Evolutionary conservation across 768 basidiomycete genomes (phyloP).

Genomic region (Collybia nuda): DNA sequence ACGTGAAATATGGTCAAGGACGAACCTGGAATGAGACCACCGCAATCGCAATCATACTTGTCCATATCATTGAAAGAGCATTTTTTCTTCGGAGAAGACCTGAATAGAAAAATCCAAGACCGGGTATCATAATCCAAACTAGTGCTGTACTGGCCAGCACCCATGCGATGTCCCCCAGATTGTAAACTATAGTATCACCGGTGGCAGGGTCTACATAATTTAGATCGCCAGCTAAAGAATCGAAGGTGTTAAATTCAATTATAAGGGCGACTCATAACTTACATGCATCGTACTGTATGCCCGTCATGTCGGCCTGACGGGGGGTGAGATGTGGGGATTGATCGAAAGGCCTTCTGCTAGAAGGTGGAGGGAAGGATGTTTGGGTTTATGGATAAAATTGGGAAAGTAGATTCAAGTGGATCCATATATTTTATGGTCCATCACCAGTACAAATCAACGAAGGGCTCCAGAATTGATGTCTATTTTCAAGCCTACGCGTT

Average conservation of each 20-base stretch:
- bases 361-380: neutral
- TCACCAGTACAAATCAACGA: neutral
- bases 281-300: slow-evolving; percentile 29
- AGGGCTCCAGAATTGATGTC: too few relatives aligned
- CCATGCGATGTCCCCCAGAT: slow-evolving; percentile 51
- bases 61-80: slow-evolving; percentile 83
- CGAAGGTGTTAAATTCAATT: too few relatives aligned
- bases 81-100: slow-evolving; percentile 90
- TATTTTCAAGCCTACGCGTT: too few relatives aligned
- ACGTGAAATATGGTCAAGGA: slow-evolving; percentile 7
- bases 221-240: slow-evolving; percentile 32
- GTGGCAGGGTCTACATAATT: slow-evolving; percentile 20
- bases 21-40: slow-evolving; percentile 82
- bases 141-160: slow-evolving; percentile 70
- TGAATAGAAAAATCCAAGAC: slow-evolving; percentile 85
- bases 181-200: slow-evolving; percentile 34
- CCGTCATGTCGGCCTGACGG: slow-evolving; percentile 22
- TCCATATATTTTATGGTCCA: neutral
- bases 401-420: neutral
- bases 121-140: slow-evolving; percentile 82
- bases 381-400: neutral
- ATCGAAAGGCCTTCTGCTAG: neutral
- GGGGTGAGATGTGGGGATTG: neutral
- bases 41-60: slow-evolving; percentile 71
- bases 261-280: slow-evolving; percentile 4